Evolutionary conservation across 208 protist genomes (phyloP).

Genomic region (Leishmania lainsoni): DNA sequence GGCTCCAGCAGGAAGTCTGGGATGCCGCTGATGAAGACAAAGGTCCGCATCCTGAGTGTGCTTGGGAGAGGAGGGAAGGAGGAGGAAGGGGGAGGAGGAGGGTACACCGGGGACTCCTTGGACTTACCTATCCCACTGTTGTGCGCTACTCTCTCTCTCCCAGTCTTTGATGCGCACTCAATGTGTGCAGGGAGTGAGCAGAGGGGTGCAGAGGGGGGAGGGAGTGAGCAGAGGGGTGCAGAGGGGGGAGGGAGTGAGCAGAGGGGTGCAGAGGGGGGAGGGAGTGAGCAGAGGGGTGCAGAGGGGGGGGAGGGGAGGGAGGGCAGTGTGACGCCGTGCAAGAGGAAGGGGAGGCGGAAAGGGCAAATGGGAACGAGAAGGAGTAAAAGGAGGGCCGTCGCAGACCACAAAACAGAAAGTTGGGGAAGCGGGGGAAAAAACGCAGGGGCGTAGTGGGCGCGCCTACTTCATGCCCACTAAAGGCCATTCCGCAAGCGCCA

Average conservation of each 20-base stretch:
- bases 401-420: no score
- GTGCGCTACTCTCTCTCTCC: background rate
- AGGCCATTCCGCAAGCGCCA: background rate
- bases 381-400: background rate
- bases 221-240: background rate
- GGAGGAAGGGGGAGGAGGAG: background rate
- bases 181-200: background rate
- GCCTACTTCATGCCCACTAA: background rate
- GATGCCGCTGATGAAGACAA: slow-evolving; percentile 89
- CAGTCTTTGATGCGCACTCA: background rate
- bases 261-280: background rate
- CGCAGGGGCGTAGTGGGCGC: background rate
- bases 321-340: background rate
- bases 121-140: background rate
- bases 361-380: background rate
- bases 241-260: background rate
- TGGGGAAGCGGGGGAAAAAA: background rate
- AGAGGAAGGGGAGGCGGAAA: background rate
- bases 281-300: background rate
- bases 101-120: background rate
- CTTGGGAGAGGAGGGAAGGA: background rate
- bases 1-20: slow-evolving; percentile 78
- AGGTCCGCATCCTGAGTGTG: slow-evolving; percentile 50
- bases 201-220: background rate
- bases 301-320: no score